phyloP scores from a whole-genome alignment of 257 asterid species.

The Solanum tarijense region DNA sequence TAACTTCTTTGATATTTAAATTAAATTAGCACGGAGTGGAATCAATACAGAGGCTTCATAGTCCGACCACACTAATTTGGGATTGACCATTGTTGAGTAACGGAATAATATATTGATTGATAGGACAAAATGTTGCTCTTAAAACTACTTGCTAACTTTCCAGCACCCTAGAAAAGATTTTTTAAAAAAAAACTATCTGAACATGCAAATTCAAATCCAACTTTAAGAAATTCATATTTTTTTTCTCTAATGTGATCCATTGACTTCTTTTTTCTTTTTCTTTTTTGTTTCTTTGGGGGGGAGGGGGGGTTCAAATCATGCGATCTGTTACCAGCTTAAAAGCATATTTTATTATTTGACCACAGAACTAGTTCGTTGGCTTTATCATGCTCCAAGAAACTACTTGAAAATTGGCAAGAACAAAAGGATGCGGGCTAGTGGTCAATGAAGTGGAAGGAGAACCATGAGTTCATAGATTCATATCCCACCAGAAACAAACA shows the following conservation, averaged over 20 bases:
- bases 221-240: background rate
- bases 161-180: background rate
- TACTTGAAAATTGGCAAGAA: background rate
- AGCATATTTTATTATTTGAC: too few species aligned
- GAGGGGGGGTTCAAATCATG: too few species aligned
- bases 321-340: too few species aligned
- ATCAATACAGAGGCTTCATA: background rate
- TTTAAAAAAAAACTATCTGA: background rate
- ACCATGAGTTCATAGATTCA: background rate
- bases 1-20: background rate
- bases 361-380: too few species aligned
- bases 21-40: background rate
- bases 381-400: too few species aligned
- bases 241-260: background rate
- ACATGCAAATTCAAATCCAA: background rate
- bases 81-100: background rate
- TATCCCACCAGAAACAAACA: background rate
- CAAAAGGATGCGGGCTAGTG: background rate
- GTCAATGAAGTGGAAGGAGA: background rate
- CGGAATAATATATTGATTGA: background rate
- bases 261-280: too few species aligned
- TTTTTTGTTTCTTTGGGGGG: too few species aligned
- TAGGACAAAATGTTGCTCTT: background rate
- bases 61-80: background rate
- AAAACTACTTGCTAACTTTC: background rate